phyloP scores from a whole-genome alignment of 192 early-diverging fungal species.

The Kickxella alabastrina region DNA sequence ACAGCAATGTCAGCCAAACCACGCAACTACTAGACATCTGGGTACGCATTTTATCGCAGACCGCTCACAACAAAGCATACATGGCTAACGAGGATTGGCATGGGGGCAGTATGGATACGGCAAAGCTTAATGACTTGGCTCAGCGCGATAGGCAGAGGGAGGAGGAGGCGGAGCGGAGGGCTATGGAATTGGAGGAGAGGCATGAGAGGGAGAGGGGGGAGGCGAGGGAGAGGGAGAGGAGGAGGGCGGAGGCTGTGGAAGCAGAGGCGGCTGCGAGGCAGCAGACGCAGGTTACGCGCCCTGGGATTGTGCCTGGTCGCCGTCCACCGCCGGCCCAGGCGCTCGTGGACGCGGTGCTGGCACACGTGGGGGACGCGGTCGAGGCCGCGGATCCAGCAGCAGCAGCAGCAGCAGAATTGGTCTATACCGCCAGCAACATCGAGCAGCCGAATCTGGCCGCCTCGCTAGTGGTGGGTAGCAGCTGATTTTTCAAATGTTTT shows the following conservation, averaged over 20 bases:
- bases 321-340: constrained; percentile 12
- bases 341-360: constrained; percentile 5
- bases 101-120: constrained; percentile 39
- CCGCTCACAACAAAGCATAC: constrained; percentile 51
- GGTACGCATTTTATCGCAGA: constrained; percentile 55
- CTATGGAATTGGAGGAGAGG: constrained; percentile 10
- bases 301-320: constrained; percentile 9
- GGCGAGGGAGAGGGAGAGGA: constrained; percentile 31
- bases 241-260: constrained; percentile 20
- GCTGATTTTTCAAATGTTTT: background rate
- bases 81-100: constrained; percentile 53
- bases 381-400: constrained; percentile 18
- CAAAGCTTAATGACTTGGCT: constrained; percentile 21
- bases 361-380: constrained; percentile 2
- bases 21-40: constrained; percentile 55
- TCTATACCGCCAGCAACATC: constrained; percentile 14
- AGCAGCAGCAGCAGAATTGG: too few species aligned
- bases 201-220: constrained; percentile 14
- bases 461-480: constrained; percentile 10
- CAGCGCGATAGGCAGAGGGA: constrained; percentile 25
- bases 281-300: constrained; percentile 8
- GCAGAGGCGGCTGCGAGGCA: constrained; percentile 2
- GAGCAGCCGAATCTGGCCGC: constrained; percentile 27
- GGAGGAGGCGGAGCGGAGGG: constrained; percentile 26
- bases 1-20: constrained; percentile 54